Conservation (phyloP, 208 protist species). For the Leishmania turanica region DNA sequence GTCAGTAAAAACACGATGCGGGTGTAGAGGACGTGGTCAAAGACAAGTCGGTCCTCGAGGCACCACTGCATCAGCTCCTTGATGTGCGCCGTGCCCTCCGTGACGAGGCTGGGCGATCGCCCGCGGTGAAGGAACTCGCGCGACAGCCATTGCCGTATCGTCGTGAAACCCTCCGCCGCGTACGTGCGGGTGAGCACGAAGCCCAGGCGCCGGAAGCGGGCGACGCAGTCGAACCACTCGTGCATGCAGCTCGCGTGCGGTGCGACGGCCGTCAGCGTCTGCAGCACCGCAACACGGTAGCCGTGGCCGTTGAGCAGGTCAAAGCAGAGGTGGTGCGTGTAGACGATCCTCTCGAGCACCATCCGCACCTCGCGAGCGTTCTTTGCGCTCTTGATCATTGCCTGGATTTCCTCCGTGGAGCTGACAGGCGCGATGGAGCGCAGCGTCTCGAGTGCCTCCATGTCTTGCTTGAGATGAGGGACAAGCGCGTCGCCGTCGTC, state of each 20-base stretch:
- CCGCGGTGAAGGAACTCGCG: slow-evolving; percentile 61
- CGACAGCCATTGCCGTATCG: slow-evolving; percentile 74
- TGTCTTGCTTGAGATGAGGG: slow-evolving; percentile 32
- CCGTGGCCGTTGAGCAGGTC: slow-evolving; percentile 88
- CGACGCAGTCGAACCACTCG: slow-evolving; percentile 84
- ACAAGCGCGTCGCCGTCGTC: not conserved
- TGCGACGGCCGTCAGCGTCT: slow-evolving; percentile 62
- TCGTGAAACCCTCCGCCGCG: slow-evolving; percentile 76
- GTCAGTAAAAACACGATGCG: slow-evolving; percentile 86
- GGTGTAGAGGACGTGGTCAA: slow-evolving; percentile 90
- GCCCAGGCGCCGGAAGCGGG: slow-evolving; percentile 67
- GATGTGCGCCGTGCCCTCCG: slow-evolving; percentile 68
- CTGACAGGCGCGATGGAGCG: slow-evolving; percentile 51
- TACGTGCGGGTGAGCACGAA: slow-evolving; percentile 87
- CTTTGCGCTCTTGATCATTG: slow-evolving; percentile 67
- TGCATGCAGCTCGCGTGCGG: slow-evolving; percentile 53
- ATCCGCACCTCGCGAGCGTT: slow-evolving; percentile 77
- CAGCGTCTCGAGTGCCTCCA: slow-evolving; percentile 40
- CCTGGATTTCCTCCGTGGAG: slow-evolving; percentile 48
- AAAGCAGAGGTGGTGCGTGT: slow-evolving; percentile 69
- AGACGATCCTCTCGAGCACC: slow-evolving; percentile 72
- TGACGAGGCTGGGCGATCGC: slow-evolving; percentile 69
- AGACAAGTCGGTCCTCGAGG: slow-evolving; percentile 78
- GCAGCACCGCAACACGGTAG: slow-evolving; percentile 77
- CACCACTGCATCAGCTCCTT: slow-evolving; percentile 77